Conservation (phyloP, 768 basidiomycete genomes). For the Leccinum longicurvipes region DNA sequence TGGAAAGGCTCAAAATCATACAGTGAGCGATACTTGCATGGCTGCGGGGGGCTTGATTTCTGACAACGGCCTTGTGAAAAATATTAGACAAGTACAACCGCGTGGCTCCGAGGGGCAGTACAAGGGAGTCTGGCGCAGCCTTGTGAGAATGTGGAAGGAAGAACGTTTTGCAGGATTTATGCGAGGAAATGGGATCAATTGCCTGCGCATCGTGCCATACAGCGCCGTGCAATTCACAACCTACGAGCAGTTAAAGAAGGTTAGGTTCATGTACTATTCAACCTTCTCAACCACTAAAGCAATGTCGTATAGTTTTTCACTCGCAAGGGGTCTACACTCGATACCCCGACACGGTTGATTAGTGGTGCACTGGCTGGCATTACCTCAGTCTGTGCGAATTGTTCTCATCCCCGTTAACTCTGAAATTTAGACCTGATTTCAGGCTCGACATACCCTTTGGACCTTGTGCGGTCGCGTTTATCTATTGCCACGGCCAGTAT, state of each 20-base stretch:
- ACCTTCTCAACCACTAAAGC: constrained; percentile 26
- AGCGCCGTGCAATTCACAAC: constrained; percentile 84
- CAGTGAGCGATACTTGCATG: constrained; percentile 54
- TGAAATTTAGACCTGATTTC: constrained; percentile 8
- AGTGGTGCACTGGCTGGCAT: constrained; percentile 93
- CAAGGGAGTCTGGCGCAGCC: constrained; percentile 78
- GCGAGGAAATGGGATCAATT: constrained; percentile 92
- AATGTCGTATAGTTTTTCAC: constrained; percentile 67
- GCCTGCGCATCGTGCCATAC: constrained; percentile 90
- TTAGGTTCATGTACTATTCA: constrained; percentile 20
- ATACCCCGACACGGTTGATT: constrained; percentile 82
- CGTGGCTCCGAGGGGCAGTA: constrained; percentile 61
- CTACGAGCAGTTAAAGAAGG: constrained; percentile 90
- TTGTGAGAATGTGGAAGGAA: constrained; percentile 84
- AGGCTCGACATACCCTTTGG: constrained; percentile 90
- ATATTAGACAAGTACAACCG: constrained; percentile 83
- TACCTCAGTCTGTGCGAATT: constrained; percentile 81
- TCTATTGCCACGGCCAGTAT: constrained; percentile 92
- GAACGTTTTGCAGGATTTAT: constrained; percentile 93
- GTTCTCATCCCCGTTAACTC: constrained; percentile 5
- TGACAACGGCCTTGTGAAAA: constrained; percentile 4
- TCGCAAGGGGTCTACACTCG: constrained; percentile 64
- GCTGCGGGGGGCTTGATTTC: not conserved
- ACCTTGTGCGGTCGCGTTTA: constrained; percentile 88
- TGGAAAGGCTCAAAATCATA: constrained; percentile 95